Evolutionary conservation across 139 green algal species (phyloP), one percentile per base, ranked within the genome.

Genomic region (Coelastrella sp.): DNA sequence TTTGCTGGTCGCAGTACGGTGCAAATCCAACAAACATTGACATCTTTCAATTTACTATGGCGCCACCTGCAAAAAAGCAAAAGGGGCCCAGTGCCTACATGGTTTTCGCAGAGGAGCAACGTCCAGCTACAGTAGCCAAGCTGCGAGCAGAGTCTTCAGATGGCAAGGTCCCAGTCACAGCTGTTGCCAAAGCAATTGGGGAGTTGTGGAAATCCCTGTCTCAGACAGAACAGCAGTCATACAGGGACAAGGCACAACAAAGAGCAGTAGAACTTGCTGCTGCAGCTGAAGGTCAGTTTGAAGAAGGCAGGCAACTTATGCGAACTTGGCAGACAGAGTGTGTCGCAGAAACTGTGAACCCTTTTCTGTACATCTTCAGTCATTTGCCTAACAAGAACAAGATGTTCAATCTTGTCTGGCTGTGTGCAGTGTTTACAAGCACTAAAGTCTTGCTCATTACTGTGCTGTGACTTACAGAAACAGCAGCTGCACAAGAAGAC

Each of bases 161-260:
- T 21, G 62, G 62, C 62, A 84, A 89, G 38, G 76, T 89, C 0
- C 75, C 66, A 2, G 86, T 95, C 38, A 88, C 83, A 37, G 67
- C 75, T 0, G 85, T 95, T 27, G 91, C 89, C 32, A 95, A 96
- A 82, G 88, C 76, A 23, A 82, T 97, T 0, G 94, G 91, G 0
- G 74, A 90, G 63, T 43, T 71, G 3, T 97, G 94, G 94, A 81
- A 81, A 6, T 74, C 64, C 0, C 86, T 96, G 15, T 89, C 40
- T 25, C 90, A 95, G 0, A 92, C 94, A 37, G 88, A 96, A 32
- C 92, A 91, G 69, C 74, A 88, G 30, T 17, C 21, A 4, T 96
- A 89, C 75, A 91, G 90, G 72, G 72, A 91, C 25, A 37, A 40
- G 8, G 85, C 91, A 2, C 27, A 69, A 34, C n/a, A 87, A 59